Evolutionary conservation across 139 green algal genomes (phyloP).

Genomic region (Bryopsis sp.): DNA sequence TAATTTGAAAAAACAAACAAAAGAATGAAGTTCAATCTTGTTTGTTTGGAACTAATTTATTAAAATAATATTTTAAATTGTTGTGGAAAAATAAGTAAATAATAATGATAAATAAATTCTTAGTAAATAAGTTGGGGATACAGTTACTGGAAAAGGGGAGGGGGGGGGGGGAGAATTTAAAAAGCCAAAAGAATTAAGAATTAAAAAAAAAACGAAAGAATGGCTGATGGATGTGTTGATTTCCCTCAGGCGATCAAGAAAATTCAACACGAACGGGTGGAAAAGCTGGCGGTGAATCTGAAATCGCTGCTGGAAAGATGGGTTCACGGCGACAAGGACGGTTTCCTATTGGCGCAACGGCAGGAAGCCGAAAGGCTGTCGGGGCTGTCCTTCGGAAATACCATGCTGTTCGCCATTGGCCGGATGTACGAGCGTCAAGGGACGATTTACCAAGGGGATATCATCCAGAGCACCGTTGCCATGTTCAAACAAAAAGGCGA

Average conservation of each 20-base stretch:
- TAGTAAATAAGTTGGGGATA: no score
- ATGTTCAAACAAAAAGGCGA: slow-evolving; percentile 39
- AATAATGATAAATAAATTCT: no score
- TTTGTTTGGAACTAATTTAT: no score
- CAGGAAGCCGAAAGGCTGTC: slow-evolving; percentile 51
- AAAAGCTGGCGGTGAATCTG: slow-evolving; percentile 56
- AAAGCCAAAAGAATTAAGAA: no score
- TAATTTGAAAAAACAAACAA: no score
- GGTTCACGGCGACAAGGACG: slow-evolving; percentile 53
- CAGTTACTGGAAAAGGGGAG: no score
- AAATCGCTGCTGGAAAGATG: slow-evolving; percentile 53
- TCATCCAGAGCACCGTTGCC: slow-evolving; percentile 45
- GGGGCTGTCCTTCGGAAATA: slow-evolving; percentile 64
- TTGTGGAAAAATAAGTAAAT: no score
- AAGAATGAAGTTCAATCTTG: no score
- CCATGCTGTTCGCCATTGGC: slow-evolving; percentile 73
- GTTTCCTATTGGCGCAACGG: slow-evolving; percentile 57
- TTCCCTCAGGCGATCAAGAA: slow-evolving; percentile 15
- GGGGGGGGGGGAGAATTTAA: no score
- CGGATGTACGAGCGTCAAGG: slow-evolving; percentile 71
- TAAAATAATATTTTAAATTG: no score
- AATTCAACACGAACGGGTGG: slow-evolving; percentile 37
- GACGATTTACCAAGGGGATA: slow-evolving; percentile 48
- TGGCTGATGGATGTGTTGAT: no score
- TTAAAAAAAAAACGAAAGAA: no score